Base-by-base conservation (phyloP, 371 early-diverging fungal genomes). In the Apophysomyces variabilis region DNA sequence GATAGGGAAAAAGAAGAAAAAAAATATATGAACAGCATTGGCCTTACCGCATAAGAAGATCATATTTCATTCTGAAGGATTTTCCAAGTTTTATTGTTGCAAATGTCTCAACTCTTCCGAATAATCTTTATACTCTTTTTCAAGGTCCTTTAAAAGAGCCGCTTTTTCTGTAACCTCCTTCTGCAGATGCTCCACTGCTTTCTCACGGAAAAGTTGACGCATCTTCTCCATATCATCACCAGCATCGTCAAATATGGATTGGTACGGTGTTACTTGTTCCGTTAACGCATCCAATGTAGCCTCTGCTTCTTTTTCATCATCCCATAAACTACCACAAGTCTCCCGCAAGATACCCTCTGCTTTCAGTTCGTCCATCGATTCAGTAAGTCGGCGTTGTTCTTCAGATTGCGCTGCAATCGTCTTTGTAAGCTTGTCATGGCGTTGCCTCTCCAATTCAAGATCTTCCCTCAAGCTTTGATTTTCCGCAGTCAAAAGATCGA, bases 151-250 rank as follows among this genome's bases (percentile, higher is more conserved):
- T 21, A 50, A 8, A 50, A 50, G 54, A 7, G 54, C 54, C 5
- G 16, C 54, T 21, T 32, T 50, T 21, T 50, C 54, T 16, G 54
- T 26, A 18, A 50, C 5, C 21, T 7, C 54, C 21, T 21, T 50
- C 21, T 21, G 13, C 21, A 50, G 54, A 21, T n/a, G 18, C 9
- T 16, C 21, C 21, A 50, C 9, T 21, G 54, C 54, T 18, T 50
- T 50, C 54, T 21, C 7, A 8, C 21, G 4, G 21, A 50, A 50
- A 21, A 50, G 54, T 26, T 50, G 54, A 11, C 54, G 54, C 21
- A 21, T 50, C 11, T 50, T 50, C 21, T 50, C 54, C n/a, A 21
- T 50, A 26, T 50, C 54, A 50, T 50, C 54, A 9, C 54, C 54
- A 50, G 54, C 54, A 21, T 50, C 54, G 21, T 50, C 54, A 50